Evolutionary conservation across 108 stramenopile genomes (phyloP).

Genomic region (Parietichytrium sp.): DNA sequence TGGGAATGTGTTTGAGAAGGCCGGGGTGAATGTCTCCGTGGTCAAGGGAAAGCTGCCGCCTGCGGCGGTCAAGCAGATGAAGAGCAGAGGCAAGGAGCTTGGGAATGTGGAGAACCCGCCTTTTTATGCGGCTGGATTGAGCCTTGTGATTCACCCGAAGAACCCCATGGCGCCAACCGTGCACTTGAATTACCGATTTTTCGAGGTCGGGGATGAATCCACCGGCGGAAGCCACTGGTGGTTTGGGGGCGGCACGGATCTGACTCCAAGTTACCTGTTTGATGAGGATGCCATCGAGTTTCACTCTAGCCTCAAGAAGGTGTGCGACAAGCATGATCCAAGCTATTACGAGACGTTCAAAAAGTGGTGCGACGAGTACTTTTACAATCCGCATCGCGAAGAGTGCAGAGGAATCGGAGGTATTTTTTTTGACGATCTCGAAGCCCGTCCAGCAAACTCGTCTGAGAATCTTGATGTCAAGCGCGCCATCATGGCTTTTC

Average conservation of each 20-base stretch:
- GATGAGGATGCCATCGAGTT: constrained; percentile 95
- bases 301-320: constrained; percentile 94
- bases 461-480: constrained; percentile 65
- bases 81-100: constrained; percentile 9
- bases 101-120: constrained; percentile 60
- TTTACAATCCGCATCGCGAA: constrained; percentile 84
- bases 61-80: constrained; percentile 40
- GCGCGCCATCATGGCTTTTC: constrained; percentile 54
- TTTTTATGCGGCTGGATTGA: constrained; percentile 94
- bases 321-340: constrained; percentile 94
- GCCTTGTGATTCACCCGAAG: constrained; percentile 94
- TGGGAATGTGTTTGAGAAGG: constrained; percentile 98
- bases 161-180: constrained; percentile 91
- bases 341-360: constrained; percentile 91
- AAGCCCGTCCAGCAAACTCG: constrained; percentile 68
- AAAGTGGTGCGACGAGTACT: constrained; percentile 96
- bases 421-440: constrained; percentile 97
- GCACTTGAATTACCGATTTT: constrained; percentile 99
- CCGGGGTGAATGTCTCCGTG: constrained; percentile 91
- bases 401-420: constrained; percentile 96
- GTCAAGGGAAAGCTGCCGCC: constrained; percentile 76
- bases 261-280: constrained; percentile 93
- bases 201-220: constrained; percentile 66
- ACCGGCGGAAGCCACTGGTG: constrained; percentile 71
- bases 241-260: constrained; percentile 99